These are phyloP conservation scores for Metschnikowia chrysomelidarum DNA, from an alignment of 805 yeast genomes.

Conservation along the genomic window DNA sequence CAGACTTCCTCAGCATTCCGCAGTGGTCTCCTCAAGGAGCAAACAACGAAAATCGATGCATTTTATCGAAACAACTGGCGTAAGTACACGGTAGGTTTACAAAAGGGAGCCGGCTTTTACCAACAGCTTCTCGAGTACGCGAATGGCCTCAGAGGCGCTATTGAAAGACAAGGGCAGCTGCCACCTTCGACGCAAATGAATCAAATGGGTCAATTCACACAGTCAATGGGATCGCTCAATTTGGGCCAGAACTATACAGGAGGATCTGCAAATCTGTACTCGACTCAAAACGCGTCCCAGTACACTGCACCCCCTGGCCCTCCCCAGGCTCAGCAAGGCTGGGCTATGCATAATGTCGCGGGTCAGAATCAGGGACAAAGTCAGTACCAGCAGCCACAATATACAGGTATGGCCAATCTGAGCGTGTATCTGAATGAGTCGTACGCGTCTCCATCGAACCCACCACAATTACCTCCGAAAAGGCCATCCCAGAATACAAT, in stretches of 20 bases:
- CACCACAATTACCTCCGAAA: conserved; percentile 22
- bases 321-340: conserved; percentile 2
- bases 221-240: conserved; percentile 13
- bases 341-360: not conserved
- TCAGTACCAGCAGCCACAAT: not conserved
- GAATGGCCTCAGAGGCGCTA: conserved; percentile 22
- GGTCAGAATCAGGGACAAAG: conserved; percentile 2
- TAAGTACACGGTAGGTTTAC: conserved; percentile 54
- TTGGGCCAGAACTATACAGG: conserved; percentile 7
- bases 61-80: conserved; percentile 57
- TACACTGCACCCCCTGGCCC: not conserved
- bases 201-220: conserved; percentile 8
- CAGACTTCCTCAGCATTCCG: conserved; percentile 42
- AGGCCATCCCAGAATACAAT: conserved; percentile 18
- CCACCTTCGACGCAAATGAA: no score
- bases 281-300: conserved; percentile 5
- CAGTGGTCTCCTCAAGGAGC: conserved; percentile 31
- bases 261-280: conserved; percentile 1
- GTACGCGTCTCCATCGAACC: not conserved
- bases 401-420: not conserved
- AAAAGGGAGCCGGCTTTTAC: conserved; percentile 66
- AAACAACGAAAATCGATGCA: conserved; percentile 35
- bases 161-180: conserved; percentile 20
- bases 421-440: not conserved
- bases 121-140: conserved; percentile 43